Evolutionary conservation across 305 asterid genomes (phyloP), one percentile per base, ranked within the genome.

Genomic region (Solanum chacoense): DNA sequence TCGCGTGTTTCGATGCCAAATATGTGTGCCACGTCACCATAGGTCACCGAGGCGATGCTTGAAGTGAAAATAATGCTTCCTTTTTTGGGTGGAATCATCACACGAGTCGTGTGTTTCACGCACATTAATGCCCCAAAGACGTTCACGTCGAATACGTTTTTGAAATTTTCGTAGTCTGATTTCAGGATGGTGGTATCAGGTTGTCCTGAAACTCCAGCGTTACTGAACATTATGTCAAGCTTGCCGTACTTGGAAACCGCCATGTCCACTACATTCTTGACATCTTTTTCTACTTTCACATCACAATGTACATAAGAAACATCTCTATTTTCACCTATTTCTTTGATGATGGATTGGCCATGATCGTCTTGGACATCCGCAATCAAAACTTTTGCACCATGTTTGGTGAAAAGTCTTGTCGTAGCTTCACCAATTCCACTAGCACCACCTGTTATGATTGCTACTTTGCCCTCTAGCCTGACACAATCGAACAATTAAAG

Each of bases 61-160:
- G 97, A 92, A 0, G 98, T 94, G 90, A 94, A 93, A 1, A 95
- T 75, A 20, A 94, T 95, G 78, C 89, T 87, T 0, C 96, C 97
- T 50, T 87, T 93, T 24, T 77, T 91, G 34, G 92, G 88, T 1
- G 95, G 94, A 36, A 92, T 84, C 98, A 94, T 95, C 5, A 73
- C 95, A 84, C 92, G 93, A 1, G 98, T 94, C 0, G 97, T 95
- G 76, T 94, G 94, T 69, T 95, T 95, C 24, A 95, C 96, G 2
- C 92, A 94, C 88, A 94, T 69, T 38, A 93, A 90, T 0, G 90
- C 89, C 0, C 96, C 98, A 0, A 89, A 90, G 13, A 95, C 42
- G 88, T 95, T 95, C 22, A 94, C 93, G 2, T 90, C 80, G 0
- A 93, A 89, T 10, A 92, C 91, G n/a, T 76, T 84, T 34, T 91